Conservation (phyloP, 768 basidiomycete species). For the Rhodotorula graminis region DNA sequence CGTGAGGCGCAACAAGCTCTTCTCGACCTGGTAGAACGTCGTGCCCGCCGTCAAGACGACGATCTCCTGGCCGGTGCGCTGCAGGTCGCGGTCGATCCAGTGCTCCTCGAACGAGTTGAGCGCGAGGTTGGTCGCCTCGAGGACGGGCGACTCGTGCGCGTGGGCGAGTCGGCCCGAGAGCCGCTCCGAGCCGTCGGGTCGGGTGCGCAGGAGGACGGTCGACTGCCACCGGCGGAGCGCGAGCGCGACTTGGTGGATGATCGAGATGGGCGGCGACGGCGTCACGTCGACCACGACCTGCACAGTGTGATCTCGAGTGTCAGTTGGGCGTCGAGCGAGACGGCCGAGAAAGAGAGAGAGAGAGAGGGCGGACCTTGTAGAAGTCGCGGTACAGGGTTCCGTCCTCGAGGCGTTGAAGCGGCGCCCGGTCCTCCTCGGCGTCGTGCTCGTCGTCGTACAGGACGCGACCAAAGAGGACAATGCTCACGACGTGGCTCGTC, state of each 20-base stretch:
- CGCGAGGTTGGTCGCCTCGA: constrained; percentile 88
- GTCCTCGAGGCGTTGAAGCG: constrained; percentile 67
- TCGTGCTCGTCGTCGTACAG: constrained; percentile 68
- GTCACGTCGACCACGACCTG: constrained; percentile 83
- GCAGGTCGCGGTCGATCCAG: constrained; percentile 89
- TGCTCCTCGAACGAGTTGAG: constrained; percentile 90
- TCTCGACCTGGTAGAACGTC: constrained; percentile 87
- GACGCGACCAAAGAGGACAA: constrained; percentile 89
- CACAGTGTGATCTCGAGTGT: no score
- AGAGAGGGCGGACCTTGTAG: constrained; percentile 54
- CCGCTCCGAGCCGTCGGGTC: constrained; percentile 50
- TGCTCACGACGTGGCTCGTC: constrained; percentile 88
- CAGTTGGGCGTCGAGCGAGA: no score
- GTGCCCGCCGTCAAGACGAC: constrained; percentile 89
- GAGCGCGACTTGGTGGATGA: constrained; percentile 25
- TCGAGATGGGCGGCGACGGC: constrained; percentile 27
- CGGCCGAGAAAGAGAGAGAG: neutral
- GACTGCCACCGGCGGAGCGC: constrained; percentile 29
- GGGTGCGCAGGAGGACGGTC: constrained; percentile 22
- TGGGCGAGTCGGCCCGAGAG: constrained; percentile 72
- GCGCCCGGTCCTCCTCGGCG: constrained; percentile 65
- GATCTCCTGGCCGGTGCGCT: constrained; percentile 75
- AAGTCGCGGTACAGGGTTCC: constrained; percentile 52
- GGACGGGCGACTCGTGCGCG: constrained; percentile 90
- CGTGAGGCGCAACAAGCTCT: constrained; percentile 79